Evolutionary conservation across 345 rosid species (phyloP), one percentile per base, ranked within the genome.

Genomic region (Eucalyptus marginata): DNA sequence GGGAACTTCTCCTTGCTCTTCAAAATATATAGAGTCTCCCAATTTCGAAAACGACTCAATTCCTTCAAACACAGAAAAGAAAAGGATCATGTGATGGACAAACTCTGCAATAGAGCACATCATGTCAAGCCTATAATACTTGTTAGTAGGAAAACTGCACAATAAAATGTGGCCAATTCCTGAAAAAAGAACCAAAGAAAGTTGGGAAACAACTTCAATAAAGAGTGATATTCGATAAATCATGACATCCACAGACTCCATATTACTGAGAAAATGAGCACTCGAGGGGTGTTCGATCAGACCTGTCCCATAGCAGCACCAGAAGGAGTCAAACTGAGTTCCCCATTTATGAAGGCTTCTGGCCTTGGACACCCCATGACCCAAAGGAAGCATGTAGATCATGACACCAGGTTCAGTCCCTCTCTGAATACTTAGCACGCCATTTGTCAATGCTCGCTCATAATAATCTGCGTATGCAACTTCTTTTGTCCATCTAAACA

Each of bases 251-350:
- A 3, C 8, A 86, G 44, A 54, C 40, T 33, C 25, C 81, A 33
- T 17, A 20, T 71, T 71, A 71, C 81, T 71, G 44, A 71, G 2
- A 2, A 71, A 18, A 71, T 46, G 11, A 49, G 68, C 87, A 33
- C 49, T 47, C 40, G 47, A 81, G 2, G 84, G 89, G 54, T 83
- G 59, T 54, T 44, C 59, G 59, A 83, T 62, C 88, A 86, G 51
- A 96, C 99, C 99, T 92, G 99, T 97, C 88, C 98, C 99, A 93
- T 98, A 98, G 91, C 99, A 98, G 94, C 99, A 98, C 99, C 99
- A 98, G 90, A 98, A 98, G n/a, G 97, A 86, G 79, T 91, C 80
- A 76, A 91, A 92, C 43, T 91, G 92, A 88, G 96, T 94, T 92
- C 98, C 99, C 99, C 99, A 98, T 86, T 96, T 93, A 86, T 96